These are phyloP conservation scores for Puccinia horiana DNA, from an alignment of 1,284 basidiomycete genomes.

Conservation along the genomic window DNA sequence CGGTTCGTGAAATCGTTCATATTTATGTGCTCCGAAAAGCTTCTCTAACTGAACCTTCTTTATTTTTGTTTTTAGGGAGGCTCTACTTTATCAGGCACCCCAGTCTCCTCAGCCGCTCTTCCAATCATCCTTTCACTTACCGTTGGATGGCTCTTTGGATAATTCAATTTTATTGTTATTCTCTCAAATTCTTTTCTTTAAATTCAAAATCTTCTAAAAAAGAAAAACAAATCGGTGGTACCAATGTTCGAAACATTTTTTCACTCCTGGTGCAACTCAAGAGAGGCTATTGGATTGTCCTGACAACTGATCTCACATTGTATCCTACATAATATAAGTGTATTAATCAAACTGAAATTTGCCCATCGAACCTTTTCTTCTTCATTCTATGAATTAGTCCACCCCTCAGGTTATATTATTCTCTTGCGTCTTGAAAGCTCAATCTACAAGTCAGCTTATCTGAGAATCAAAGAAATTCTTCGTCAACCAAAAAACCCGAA, in stretches of 20 bases:
- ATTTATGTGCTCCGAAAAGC: not conserved
- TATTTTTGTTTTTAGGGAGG: not conserved
- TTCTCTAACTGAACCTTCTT: not conserved
- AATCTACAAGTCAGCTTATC: too few relatives aligned
- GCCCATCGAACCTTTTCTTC: not conserved
- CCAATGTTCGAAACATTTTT: not conserved
- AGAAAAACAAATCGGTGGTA: too few relatives aligned
- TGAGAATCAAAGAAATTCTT: too few relatives aligned
- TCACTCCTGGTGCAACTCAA: not conserved
- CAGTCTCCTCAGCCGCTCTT: not conserved
- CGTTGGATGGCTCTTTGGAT: constrained; percentile 24
- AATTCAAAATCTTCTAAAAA: not conserved
- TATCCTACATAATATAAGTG: not conserved
- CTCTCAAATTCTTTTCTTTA: too few relatives aligned
- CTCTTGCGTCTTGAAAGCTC: too few relatives aligned
- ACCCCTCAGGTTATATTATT: too few relatives aligned
- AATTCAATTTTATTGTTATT: not conserved
- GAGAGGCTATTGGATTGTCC: not conserved
- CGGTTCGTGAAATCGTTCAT: constrained; percentile 5
- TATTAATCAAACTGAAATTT: not conserved
- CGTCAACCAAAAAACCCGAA: too few relatives aligned
- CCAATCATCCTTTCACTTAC: constrained; percentile 15
- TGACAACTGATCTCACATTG: not conserved
- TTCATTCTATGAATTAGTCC: too few relatives aligned
- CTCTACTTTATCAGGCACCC: not conserved